Conservation (phyloP, 78 protist genomes). For the Polysphondylium violaceum region DNA sequence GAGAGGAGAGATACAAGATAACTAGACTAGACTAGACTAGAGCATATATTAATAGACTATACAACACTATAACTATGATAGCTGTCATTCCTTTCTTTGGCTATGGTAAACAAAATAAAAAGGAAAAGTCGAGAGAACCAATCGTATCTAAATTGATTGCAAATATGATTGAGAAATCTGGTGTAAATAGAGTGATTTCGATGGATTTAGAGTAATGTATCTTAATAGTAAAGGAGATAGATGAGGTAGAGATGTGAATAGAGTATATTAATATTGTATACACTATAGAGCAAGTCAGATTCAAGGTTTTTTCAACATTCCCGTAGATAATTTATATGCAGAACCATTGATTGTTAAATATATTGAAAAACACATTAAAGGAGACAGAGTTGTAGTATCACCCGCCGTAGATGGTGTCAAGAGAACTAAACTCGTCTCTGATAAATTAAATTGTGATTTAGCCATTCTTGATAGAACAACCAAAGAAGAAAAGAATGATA, state of each 20-base stretch:
- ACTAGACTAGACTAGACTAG: too few relatives aligned
- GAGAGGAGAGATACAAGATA: too few relatives aligned
- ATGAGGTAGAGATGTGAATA: not conserved
- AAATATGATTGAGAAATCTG: conserved; percentile 87
- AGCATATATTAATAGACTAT: too few relatives aligned
- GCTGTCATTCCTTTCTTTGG: conserved; percentile 91
- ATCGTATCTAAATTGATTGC: conserved; percentile 90
- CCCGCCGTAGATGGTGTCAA: conserved; percentile 94
- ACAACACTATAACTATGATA: too few relatives aligned
- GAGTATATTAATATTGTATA: not conserved
- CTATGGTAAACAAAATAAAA: conserved; percentile 81
- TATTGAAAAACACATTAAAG: conserved; percentile 78
- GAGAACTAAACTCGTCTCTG: conserved; percentile 87
- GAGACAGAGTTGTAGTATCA: conserved; percentile 81
- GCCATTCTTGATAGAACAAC: conserved; percentile 91
- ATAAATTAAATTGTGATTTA: conserved; percentile 80
- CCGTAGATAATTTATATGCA: conserved; percentile 88
- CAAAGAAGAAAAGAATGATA: conserved; percentile 81
- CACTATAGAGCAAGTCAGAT: conserved; percentile 55
- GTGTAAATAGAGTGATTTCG: conserved; percentile 91
- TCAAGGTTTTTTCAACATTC: conserved; percentile 89
- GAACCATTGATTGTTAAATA: conserved; percentile 86
- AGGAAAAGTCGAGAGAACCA: conserved; percentile 86
- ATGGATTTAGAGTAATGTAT: conserved; percentile 88
- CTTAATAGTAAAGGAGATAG: conserved; percentile 27